Conservation (phyloP, 2,329 filamentous ascomycete genomes). For the Claviceps cyperi region DNA sequence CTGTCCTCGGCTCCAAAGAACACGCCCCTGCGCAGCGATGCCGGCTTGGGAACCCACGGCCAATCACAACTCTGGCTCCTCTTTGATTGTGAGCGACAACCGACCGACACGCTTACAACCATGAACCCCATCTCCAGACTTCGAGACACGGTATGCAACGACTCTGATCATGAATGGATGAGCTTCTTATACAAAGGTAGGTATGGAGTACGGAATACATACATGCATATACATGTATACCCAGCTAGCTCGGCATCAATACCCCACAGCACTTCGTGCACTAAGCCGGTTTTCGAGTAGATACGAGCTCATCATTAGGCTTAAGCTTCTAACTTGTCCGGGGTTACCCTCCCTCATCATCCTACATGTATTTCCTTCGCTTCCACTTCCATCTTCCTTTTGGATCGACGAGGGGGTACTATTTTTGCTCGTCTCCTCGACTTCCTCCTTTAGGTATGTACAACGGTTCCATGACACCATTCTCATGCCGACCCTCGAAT, state of each 20-base stretch:
- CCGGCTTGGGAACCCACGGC: too few species aligned
- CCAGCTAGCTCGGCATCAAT: background rate
- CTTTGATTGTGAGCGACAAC: too few species aligned
- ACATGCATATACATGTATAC: too few species aligned
- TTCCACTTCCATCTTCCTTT: background rate
- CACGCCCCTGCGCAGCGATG: too few species aligned
- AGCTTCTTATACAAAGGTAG: background rate
- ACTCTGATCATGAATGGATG: background rate
- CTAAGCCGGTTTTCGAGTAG: background rate
- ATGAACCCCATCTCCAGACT: too few species aligned
- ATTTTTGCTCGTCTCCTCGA: background rate
- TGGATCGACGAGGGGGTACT: background rate
- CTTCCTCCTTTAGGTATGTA: background rate
- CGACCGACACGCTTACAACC: too few species aligned
- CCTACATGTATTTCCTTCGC: background rate
- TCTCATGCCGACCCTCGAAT: background rate
- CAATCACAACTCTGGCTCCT: too few species aligned
- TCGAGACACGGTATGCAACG: too few species aligned
- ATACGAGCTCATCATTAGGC: background rate
- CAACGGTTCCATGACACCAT: background rate
- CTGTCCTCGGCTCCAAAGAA: too few species aligned
- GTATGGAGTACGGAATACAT: too few species aligned
- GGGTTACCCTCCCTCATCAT: background rate
- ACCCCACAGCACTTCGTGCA: background rate
- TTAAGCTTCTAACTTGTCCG: background rate